A percentile compares a stretch with the other conserved stretches of the same genome.
Evolutionary conservation across 2,329 filamentous ascomycete genomes (phyloP).

Genomic region (Cladophialophora exuberans): DNA sequence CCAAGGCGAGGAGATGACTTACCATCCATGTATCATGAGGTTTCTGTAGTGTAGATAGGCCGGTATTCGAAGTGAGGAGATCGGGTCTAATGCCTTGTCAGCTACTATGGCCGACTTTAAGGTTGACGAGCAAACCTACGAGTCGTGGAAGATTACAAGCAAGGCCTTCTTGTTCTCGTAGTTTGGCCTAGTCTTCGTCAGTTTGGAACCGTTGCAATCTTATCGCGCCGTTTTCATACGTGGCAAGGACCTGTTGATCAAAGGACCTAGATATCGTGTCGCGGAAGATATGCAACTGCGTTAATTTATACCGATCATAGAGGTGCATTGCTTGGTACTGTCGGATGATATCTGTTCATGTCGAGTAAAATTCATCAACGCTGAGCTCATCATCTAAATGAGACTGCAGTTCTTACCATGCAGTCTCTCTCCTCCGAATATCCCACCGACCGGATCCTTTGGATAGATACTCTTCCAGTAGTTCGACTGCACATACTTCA

Average conservation of each 20-base stretch:
- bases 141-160: conserved; percentile 84
- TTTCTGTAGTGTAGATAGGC: conserved; percentile 72
- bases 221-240: conserved; percentile 47
- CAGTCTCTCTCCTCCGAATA: conserved; percentile 64
- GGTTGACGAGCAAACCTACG: conserved; percentile 28
- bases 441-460: conserved; percentile 57
- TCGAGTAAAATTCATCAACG: neutral
- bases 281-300: conserved; percentile 77
- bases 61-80: conserved; percentile 68
- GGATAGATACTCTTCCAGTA: conserved; percentile 91
- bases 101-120: neutral
- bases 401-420: conserved; percentile 56
- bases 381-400: neutral
- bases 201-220: neutral
- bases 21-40: conserved; percentile 88
- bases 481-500: conserved; percentile 61
- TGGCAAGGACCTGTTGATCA: conserved; percentile 83
- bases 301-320: conserved; percentile 74
- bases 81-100: conserved; percentile 60
- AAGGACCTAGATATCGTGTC: conserved; percentile 74
- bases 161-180: conserved; percentile 69
- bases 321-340: conserved; percentile 73
- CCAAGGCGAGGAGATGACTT: conserved; percentile 44
- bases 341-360: conserved; percentile 69
- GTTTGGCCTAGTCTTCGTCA: conserved; percentile 56